Base-by-base conservation (phyloP, 495 filamentous ascomycete genomes). In the Staphylotrichum longicolle region DNA sequence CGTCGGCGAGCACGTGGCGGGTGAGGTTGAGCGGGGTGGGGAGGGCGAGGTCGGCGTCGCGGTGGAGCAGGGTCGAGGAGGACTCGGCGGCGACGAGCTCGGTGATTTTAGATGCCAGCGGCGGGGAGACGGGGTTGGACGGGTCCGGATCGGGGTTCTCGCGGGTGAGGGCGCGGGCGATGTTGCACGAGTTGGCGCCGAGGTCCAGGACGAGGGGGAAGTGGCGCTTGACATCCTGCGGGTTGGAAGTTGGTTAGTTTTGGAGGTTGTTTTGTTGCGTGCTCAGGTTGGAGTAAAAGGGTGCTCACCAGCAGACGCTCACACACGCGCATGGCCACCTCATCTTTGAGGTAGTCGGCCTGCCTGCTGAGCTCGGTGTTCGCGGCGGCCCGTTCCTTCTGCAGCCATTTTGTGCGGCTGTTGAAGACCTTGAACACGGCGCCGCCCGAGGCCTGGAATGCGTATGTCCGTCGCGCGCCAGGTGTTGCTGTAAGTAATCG, bases 151-250 rank as follows among this genome's bases (percentile, higher is more conserved):
- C 85, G 6, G 84, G 83, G 71, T 87, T 79, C 41, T 86, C 82
- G n/a, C 78, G 79, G 27, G 88, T 88, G 12, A 97, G 80, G 51
- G 86, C 86, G 57, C 85, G 84, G 7, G 92, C 94, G 69, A 99
- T 89, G 77, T 96, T 94, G 81, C 93, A 96, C 59, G 92, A 86
- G 73, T 97, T 96, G 62, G 95, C 93, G 61, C 94, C 95, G 32
- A 97, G 86, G 73, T 99, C 95, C 65, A 99, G 91, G 48, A 93
- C 90, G 52, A 84, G 77, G 32, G 88, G 85, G 71, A 95, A 94
- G 40, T 84, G 77, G 33, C 95, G 90, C 66, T 95, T 96, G 76
- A 98, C 93, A 68, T 97, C 91, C 89, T 96, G 37, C 58, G 34
- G 45, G 35, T 4, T 34, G 37, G 37, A 39, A 7, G 12, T 32